These are phyloP conservation scores for Amniculicola lignicola DNA, from an alignment of 495 filamentous ascomycete species.

Conservation along the genomic window DNA sequence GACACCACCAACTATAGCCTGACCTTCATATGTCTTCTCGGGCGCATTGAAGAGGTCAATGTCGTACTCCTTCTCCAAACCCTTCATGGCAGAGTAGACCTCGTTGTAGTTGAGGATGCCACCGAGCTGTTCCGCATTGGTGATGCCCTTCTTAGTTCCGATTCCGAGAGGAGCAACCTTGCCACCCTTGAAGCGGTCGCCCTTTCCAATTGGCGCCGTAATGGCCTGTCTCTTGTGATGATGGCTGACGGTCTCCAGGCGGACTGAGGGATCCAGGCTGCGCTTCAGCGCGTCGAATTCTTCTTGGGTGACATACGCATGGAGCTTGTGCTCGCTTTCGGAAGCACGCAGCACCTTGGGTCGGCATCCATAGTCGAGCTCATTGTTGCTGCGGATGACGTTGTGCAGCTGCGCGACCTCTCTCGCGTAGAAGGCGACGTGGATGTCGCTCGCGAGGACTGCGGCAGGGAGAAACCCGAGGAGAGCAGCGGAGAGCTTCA, in stretches of 20 bases:
- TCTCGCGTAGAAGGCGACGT: conserved; percentile 5
- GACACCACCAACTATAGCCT: conserved; percentile 21
- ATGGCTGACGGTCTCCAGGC: conserved; percentile 2
- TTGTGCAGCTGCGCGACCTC: conserved; percentile 7
- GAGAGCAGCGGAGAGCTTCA: conserved; percentile 6
- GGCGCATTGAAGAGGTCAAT: conserved; percentile 36
- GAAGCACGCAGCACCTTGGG: conserved; percentile 9
- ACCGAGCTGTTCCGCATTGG: conserved; percentile 7
- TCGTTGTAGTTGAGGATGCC: conserved; percentile 40
- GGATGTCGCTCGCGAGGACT: conserved; percentile 2
- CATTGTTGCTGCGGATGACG: not conserved
- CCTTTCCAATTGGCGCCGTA: conserved; percentile 32
- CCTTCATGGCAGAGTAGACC: conserved; percentile 39
- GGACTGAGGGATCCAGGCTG: conserved; percentile 3
- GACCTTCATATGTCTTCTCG: conserved; percentile 39
- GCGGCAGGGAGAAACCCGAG: conserved; percentile 4
- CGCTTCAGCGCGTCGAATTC: conserved; percentile 5
- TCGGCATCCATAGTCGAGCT: conserved; percentile 23
- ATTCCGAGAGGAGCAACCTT: conserved; percentile 36
- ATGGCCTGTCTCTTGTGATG: conserved; percentile 12
- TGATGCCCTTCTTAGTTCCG: conserved; percentile 16
- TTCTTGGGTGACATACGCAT: conserved; percentile 1
- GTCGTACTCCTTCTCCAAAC: conserved; percentile 37
- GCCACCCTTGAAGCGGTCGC: conserved; percentile 38
- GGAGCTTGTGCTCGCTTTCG: conserved; percentile 15